A percentile compares a stretch with the other conserved stretches of the same genome.
Conservation (phyloP, 1,284 basidiomycete species). For the Coniferiporia weirii region DNA sequence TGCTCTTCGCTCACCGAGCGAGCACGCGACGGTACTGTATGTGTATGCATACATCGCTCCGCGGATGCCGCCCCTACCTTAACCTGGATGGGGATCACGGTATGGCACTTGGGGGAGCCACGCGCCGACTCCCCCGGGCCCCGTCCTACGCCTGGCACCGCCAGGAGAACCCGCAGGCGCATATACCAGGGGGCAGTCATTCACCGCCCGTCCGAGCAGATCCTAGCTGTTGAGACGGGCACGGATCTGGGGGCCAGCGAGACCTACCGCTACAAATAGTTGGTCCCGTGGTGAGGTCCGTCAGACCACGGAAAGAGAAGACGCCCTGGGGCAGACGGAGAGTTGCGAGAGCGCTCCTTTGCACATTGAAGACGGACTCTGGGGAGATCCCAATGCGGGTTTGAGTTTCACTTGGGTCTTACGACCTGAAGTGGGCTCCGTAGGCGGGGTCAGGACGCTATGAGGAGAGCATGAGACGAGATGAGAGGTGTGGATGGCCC, state of each 20-base stretch:
- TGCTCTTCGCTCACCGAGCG: background rate
- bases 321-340: conserved; percentile 16
- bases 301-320: conserved; percentile 12
- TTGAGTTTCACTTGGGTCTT: background rate
- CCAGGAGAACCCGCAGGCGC: background rate
- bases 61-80: conserved; percentile 3
- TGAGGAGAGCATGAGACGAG: conserved; percentile 2
- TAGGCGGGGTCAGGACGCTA: conserved; percentile 1
- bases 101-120: conserved; percentile 2
- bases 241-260: conserved; percentile 7
- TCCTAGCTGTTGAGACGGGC: conserved; percentile 15
- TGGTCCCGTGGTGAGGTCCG: conserved; percentile 13
- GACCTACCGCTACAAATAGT: conserved; percentile 15
- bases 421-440: background rate
- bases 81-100: background rate
- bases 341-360: conserved; percentile 1
- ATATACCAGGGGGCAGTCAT: conserved; percentile 9
- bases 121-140: background rate
- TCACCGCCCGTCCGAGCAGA: conserved; percentile 13
- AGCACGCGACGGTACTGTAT: background rate
- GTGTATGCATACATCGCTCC: background rate
- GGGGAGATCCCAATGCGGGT: conserved; percentile 9
- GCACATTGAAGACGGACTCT: conserved; percentile 9
- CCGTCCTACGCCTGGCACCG: background rate
- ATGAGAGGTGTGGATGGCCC: background rate